Percentiles rank a stretch among this genome's conserved stretches.
phyloP scores from a whole-genome alignment of 345 rosid species.

The Kernera saxatilis region DNA sequence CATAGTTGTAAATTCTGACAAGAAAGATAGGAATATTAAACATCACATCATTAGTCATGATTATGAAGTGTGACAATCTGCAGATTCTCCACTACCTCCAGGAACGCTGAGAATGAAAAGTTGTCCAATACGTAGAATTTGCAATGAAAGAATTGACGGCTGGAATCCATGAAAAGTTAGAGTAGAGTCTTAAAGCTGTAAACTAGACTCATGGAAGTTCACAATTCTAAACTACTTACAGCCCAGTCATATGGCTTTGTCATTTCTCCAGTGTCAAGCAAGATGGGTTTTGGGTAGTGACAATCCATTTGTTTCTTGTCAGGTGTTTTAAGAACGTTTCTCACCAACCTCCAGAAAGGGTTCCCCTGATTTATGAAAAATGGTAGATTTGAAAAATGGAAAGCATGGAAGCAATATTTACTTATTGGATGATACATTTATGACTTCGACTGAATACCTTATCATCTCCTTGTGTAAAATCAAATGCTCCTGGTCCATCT shows the following conservation, averaged over 20 bases:
- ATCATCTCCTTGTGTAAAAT: constrained; percentile 94
- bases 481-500: constrained; percentile 99
- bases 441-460: constrained; percentile 38
- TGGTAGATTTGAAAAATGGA: constrained; percentile 5
- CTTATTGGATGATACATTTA: background rate
- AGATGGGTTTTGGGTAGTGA: constrained; percentile 92
- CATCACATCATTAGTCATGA: background rate
- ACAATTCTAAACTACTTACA: constrained; percentile 41
- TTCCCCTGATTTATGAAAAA: constrained; percentile 60
- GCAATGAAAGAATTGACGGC: constrained; percentile 96
- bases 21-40: constrained; percentile 7
- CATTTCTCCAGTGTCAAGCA: constrained; percentile 98
- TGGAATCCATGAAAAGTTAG: constrained; percentile 34
- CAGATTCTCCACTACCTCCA: constrained; percentile 57
- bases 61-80: constrained; percentile 4
- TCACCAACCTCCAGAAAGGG: constrained; percentile 85
- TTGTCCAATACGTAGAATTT: constrained; percentile 83
- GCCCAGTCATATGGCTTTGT: constrained; percentile 94
- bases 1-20: constrained; percentile 93
- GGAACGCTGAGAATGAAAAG: constrained; percentile 91
- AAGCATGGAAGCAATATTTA: background rate
- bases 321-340: constrained; percentile 71
- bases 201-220: background rate
- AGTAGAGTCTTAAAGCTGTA: background rate
- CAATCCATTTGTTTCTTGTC: constrained; percentile 62